Base-by-base conservation (phyloP, 164 flowering plant species). In the Berberis thunbergii region DNA sequence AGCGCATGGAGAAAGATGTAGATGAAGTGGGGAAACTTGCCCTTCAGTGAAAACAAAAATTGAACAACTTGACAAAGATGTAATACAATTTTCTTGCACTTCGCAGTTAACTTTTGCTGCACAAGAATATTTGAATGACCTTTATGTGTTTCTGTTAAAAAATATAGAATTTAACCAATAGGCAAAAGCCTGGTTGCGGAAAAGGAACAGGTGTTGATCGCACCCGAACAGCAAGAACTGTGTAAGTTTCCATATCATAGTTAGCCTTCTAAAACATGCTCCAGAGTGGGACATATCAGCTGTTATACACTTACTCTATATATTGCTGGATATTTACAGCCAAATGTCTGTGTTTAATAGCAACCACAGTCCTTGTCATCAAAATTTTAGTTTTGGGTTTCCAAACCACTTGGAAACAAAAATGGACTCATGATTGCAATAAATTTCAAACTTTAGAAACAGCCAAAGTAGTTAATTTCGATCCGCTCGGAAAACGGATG, bases 1-100 rank as follows among this genome's bases (percentile, higher is more conserved):
- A 83, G 71, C 83, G 88, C 62, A 92, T 92, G 98, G 91, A 86
- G 76, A 89, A 85, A 75, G 98, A 92, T 79, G 88, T 92, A 55
- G 96, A 89, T 74, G 96, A 92, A 81, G 93, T 85, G 48, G 84
- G 88, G 61, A 87, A 80, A 75, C 64, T 92, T 78, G 84, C 93
- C 50, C 88, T 80, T 69, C 58, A n/a, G 73, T 84, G 41, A 92
- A 92, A 73, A 74, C 85, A 55, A 87, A 84, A 72, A 71, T 92
- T 65, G 96, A 89, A 74, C 86, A 77, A 67, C 81, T 92, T 52
- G 93, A 92, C 72, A 84, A 69, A 84, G 98, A 92, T 60, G 98
- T 89, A 65, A 70, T 67, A 45, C 40, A 9, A 43, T 8, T 64
- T 61, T 5, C 67, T 45, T 4, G 9, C 2, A 54, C 43, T 63